Evolutionary conservation across 2,329 filamentous ascomycete genomes (phyloP), one percentile per base, ranked within the genome.

Genomic region (Neonectria neomacrospora): DNA sequence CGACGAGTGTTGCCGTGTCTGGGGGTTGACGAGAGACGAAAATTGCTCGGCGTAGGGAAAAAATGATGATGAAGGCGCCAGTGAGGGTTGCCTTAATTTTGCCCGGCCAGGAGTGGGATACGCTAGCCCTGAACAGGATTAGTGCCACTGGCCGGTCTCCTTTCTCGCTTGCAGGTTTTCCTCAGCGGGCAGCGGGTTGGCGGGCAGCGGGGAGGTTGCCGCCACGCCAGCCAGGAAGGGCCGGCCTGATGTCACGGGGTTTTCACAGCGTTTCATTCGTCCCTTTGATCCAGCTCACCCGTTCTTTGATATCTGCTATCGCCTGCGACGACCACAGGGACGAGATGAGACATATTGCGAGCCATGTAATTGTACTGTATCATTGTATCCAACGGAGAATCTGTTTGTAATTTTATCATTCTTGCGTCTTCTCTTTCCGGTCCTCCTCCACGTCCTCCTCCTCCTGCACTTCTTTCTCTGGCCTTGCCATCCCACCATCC

Each of bases 41-140:
- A 79, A 77, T 81, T 81, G 76, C 78, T 80, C 77, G 75, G 72
- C 75, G 75, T 75, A 74, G 74, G 69, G 73, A 75, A 77, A 79
- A 79, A 76, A 74, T 71, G 72, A 75, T 72, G 72, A 75, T 74
- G 75, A 72, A 71, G 72, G 69, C 71, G 71, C 71, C 68, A 72
- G 73, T 78, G 77, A 79, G 79, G 78, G 78, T 77, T 80, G 76
- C 76, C 76, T 77, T 75, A 80, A 80, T 81, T 81, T 81, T 81
- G 77, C 71, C 74, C 72, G 72, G 72, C 73, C 72, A 74, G 74
- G 75, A 80, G 78, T 81, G 79, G 77, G 80, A 77, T 68, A 58
- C 71, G 75, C 79, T 81, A 81, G 72, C 57, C 76, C 71, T 39
- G n/a, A 64, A 67, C 16, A 34, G 70, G 70, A 4, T 47, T 74